Evolutionary conservation across 257 asterid species (phyloP).

Genomic region (Cordia subcordata): DNA sequence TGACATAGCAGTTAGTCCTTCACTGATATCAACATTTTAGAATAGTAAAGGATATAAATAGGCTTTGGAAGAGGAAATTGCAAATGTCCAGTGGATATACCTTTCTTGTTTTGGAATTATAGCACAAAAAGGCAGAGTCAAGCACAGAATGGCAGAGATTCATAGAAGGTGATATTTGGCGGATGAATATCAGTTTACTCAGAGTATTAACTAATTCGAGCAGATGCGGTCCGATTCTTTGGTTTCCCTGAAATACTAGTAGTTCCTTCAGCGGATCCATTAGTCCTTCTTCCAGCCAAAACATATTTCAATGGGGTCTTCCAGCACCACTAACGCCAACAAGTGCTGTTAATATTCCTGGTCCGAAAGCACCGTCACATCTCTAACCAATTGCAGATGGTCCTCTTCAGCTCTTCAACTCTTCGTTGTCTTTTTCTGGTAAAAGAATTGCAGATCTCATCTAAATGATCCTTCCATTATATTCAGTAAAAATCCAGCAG

Average conservation of each 20-base stretch:
- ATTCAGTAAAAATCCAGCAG: too few relatives aligned
- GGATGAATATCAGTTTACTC: slow-evolving; percentile 55
- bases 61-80: too few relatives aligned
- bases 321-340: slow-evolving; percentile 70
- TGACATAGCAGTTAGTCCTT: too few relatives aligned
- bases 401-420: slow-evolving; percentile 32
- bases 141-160: slow-evolving; percentile 51
- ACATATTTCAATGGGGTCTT: slow-evolving; percentile 69
- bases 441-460: too few relatives aligned
- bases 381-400: slow-evolving; percentile 44
- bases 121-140: slow-evolving; percentile 53
- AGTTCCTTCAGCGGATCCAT: slow-evolving; percentile 47
- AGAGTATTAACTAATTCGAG: slow-evolving; percentile 52
- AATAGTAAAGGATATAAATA: neutral
- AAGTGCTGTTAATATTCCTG: slow-evolving; percentile 58
- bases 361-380: slow-evolving; percentile 50
- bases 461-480: too few relatives aligned
- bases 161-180: slow-evolving; percentile 50
- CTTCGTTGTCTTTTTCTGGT: too few relatives aligned
- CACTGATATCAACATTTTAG: too few relatives aligned
- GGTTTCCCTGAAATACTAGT: slow-evolving; percentile 49
- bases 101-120: slow-evolving; percentile 25
- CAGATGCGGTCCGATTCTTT: slow-evolving; percentile 46
- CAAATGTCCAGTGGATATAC: too few relatives aligned
- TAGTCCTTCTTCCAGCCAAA: slow-evolving; percentile 58